These are phyloP conservation scores for Eruca vesicaria DNA, from an alignment of 441 rosid species.

Conservation along the genomic window DNA sequence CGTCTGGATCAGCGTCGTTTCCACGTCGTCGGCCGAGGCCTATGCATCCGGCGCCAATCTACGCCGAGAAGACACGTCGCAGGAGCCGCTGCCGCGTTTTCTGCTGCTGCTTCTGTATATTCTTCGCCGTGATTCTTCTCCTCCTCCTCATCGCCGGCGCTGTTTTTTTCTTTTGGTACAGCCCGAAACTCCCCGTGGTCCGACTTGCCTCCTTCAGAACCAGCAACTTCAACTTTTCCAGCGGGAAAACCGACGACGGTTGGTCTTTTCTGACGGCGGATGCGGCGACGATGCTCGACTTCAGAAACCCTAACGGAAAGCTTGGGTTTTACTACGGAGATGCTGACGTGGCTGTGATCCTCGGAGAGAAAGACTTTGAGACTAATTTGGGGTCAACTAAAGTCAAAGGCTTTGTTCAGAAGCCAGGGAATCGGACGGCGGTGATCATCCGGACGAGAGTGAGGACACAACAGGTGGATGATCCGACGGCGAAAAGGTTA, in stretches of 20 bases:
- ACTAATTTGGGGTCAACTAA: constrained; percentile 41
- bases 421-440: constrained; percentile 43
- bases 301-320: constrained; percentile 56
- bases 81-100: constrained; percentile 45
- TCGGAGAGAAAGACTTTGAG: constrained; percentile 33
- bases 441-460: constrained; percentile 44
- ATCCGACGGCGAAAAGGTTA: constrained; percentile 38
- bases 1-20: constrained; percentile 14
- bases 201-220: constrained; percentile 57
- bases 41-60: constrained; percentile 46
- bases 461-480: constrained; percentile 41
- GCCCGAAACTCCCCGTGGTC: constrained; percentile 63
- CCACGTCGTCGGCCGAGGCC: constrained; percentile 28
- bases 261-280: constrained; percentile 41
- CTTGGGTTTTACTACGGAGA: constrained; percentile 42
- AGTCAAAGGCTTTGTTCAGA: constrained; percentile 46
- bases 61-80: constrained; percentile 40
- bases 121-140: constrained; percentile 35
- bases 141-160: constrained; percentile 34
- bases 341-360: constrained; percentile 34
- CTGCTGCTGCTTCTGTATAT: constrained; percentile 44
- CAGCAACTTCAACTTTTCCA: constrained; percentile 42
- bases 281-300: constrained; percentile 44
- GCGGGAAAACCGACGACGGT: constrained; percentile 37
- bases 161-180: constrained; percentile 60